Percentiles rank a stretch among this genome's conserved stretches.
phyloP scores from a whole-genome alignment of 192 early-diverging fungal species.

The Backusella macrospora region DNA sequence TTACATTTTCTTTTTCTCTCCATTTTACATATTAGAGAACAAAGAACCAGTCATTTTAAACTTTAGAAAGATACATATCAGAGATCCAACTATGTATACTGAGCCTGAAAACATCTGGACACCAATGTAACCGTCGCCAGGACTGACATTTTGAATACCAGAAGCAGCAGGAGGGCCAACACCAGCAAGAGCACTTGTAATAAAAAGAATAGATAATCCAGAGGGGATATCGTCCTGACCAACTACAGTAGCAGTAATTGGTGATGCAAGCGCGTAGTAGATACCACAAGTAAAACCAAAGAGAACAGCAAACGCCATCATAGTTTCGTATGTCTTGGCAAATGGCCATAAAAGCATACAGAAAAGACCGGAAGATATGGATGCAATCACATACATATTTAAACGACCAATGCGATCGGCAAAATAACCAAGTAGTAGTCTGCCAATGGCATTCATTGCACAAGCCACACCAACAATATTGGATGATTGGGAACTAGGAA shows the following conservation, averaged over 20 bases:
- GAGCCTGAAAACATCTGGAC: conserved; percentile 39
- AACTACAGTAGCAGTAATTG: conserved; percentile 37
- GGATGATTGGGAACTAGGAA: conserved; percentile 21
- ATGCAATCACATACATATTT: conserved; percentile 32
- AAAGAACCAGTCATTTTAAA: conserved; percentile 24
- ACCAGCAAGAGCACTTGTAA: conserved; percentile 19
- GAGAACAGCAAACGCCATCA: conserved; percentile 35
- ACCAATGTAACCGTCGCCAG: conserved; percentile 22
- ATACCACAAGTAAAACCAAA: conserved; percentile 37
- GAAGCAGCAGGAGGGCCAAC: conserved; percentile 32
- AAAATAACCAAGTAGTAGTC: conserved; percentile 31
- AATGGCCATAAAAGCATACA: conserved; percentile 36
- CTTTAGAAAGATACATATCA: conserved; percentile 29
- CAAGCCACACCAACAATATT: conserved; percentile 29
- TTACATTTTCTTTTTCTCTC: not conserved
- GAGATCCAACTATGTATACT: conserved; percentile 28
- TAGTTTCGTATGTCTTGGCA: conserved; percentile 27
- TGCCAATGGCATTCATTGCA: conserved; percentile 36
- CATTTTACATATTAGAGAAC: conserved; percentile 23
- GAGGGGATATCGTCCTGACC: conserved; percentile 28
- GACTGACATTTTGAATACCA: conserved; percentile 27
- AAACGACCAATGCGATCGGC: conserved; percentile 39
- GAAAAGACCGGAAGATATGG: conserved; percentile 25
- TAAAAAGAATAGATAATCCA: conserved; percentile 30
- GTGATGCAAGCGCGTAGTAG: conserved; percentile 36